A percentile compares a stretch with the other conserved stretches of the same genome.
phyloP scores from a whole-genome alignment of 1,139 yeast genomes.

The Candida dubliniensis region DNA sequence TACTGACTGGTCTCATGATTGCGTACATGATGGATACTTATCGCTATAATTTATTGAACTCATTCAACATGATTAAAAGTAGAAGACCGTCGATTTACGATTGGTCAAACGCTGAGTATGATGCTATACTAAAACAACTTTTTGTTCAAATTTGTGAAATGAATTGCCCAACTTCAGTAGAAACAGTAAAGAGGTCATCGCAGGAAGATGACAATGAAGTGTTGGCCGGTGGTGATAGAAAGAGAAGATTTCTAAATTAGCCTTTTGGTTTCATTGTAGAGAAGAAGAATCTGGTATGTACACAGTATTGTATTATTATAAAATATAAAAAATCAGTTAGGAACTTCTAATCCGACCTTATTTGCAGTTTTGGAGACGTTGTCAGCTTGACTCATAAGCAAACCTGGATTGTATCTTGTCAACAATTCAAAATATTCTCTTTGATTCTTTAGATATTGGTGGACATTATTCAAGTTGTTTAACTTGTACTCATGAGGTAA shows the following conservation, averaged over 20 bases:
- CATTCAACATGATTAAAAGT: conserved; percentile 22
- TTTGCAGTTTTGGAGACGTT: conserved; percentile 78
- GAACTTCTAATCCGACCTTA: conserved; percentile 67
- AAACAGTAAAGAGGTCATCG: conserved; percentile 32
- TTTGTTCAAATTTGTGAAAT: conserved; percentile 34
- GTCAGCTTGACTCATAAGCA: conserved; percentile 74
- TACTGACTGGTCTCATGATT: conserved; percentile 37
- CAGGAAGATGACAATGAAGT: conserved; percentile 22
- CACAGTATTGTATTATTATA: not conserved
- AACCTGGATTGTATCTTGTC: conserved; percentile 85
- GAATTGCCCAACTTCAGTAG: conserved; percentile 18
- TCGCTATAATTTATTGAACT: conserved; percentile 34
- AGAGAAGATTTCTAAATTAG: too few relatives aligned
- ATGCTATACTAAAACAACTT: conserved; percentile 45
- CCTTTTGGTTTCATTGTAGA: not conserved
- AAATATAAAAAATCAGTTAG: conserved; percentile 18
- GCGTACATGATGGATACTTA: conserved; percentile 47
- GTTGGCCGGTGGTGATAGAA: conserved; percentile 5
- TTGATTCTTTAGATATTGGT: conserved; percentile 65
- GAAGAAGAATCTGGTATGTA: too few relatives aligned
- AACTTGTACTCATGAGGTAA: conserved; percentile 9
- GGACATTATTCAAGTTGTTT: conserved; percentile 46
- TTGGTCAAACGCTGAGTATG: conserved; percentile 38
- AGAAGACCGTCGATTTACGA: conserved; percentile 21
- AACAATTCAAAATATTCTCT: conserved; percentile 74